phyloP scores from a whole-genome alignment of 345 rosid species.

The Microthlaspi erraticum region DNA sequence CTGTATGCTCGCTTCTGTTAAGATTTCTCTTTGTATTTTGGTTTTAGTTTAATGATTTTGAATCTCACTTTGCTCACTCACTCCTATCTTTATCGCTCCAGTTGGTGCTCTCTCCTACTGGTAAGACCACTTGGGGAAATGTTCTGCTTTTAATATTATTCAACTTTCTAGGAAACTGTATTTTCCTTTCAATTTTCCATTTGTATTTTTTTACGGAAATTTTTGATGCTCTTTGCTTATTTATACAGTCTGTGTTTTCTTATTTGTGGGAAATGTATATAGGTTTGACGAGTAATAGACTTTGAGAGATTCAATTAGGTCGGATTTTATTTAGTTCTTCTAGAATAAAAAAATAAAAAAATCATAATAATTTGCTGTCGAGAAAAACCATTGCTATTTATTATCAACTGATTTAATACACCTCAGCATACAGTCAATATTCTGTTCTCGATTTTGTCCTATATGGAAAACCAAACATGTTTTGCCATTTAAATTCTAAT shows the following conservation, averaged over 20 bases:
- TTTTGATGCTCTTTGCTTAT: constrained; percentile 24
- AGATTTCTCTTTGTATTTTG: constrained; percentile 14
- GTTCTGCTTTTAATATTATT: constrained; percentile 32
- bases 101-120: constrained; percentile 44
- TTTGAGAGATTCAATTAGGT: neutral
- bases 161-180: constrained; percentile 46
- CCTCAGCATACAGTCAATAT: constrained; percentile 16
- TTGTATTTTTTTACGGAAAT: neutral
- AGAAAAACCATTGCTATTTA: neutral
- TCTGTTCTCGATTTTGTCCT: constrained; percentile 17
- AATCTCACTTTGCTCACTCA: constrained; percentile 36
- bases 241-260: constrained; percentile 13
- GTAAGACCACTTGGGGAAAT: constrained; percentile 47
- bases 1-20: constrained; percentile 33
- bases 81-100: constrained; percentile 50
- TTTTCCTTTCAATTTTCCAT: neutral
- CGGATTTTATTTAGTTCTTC: neutral
- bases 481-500: neutral
- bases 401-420: neutral
- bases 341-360: neutral
- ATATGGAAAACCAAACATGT: constrained; percentile 19
- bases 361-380: constrained; percentile 20
- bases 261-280: neutral
- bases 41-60: neutral
- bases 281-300: constrained; percentile 20